Base-by-base conservation (phyloP, 2,329 filamentous ascomycete species). In the Aplosporella prunicola region DNA sequence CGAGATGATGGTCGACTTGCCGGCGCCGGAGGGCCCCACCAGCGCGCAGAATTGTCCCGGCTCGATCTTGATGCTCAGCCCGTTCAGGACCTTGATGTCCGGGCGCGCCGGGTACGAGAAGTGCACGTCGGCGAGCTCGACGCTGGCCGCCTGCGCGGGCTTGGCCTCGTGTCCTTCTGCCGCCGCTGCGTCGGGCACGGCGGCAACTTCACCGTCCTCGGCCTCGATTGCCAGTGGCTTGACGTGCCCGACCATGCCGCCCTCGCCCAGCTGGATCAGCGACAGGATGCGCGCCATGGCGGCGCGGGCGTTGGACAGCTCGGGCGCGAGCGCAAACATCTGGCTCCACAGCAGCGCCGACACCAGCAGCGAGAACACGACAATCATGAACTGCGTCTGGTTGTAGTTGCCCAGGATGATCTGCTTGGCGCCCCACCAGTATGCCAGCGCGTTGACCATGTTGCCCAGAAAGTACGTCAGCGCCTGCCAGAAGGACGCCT, bases 371-470 rank as follows among this genome's bases (percentile, higher is more conserved):
- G 80, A 71, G 5, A 82, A 69, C 4, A 85, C 66, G 6, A 87
- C 78, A 48, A 83, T 80, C 55, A 87, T 78, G 61, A 86, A 87
- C 35, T 75, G 60, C n/a, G 81, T 71, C 20, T 77, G 74, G 28
- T 72, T 72, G 46, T 80, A 80, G 39, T 74, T 62, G 4, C 81
- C 80, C 27, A 70, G 66, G 35, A 78, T 71, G 42, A 87, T 82
- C 44, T 77, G 74, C 47, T 74, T 79, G 0, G 80, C 71, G 3
- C 82, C 82, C 80, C 82, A 88, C 80, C 81, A 88, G 57, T 85
- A 87, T 1, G 80, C 78, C 37, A 88, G 71, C 0, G 80, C 78
- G 50, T 86, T 83, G 17, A 85, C 74, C 34, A 82, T 67, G 49
- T 80, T 81, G 14, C 76, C 72, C 8, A 72, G 63, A 45, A 69